phyloP scores from a whole-genome alignment of 202 grass and related monocot species.

The Panicum hallii region DNA sequence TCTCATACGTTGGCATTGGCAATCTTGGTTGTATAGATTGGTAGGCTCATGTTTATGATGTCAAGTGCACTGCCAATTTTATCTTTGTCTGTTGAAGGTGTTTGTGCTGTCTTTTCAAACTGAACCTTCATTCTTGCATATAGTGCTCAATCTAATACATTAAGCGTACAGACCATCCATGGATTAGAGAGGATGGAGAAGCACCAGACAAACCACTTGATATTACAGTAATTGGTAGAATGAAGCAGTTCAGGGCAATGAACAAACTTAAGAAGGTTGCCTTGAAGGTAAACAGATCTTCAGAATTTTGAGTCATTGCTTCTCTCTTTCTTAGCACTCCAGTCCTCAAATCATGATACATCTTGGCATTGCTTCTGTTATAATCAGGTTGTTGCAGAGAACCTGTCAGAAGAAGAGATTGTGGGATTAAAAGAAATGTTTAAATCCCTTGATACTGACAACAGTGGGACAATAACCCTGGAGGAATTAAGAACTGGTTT shows the following conservation, averaged over 20 bases:
- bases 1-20: background rate
- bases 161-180: conserved; percentile 70
- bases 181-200: conserved; percentile 96
- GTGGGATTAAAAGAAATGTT: conserved; percentile 91
- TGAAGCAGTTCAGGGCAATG: conserved; percentile 99
- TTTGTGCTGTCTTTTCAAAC: background rate
- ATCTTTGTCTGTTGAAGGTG: background rate
- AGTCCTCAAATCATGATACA: background rate
- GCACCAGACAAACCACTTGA: conserved; percentile 91
- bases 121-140: conserved; percentile 4
- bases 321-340: background rate
- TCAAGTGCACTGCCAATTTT: background rate
- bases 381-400: conserved; percentile 84
- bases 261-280: conserved; percentile 99
- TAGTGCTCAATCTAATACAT: conserved; percentile 45
- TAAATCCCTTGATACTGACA: conserved; percentile 91
- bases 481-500: conserved; percentile 89
- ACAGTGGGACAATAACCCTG: conserved; percentile 87
- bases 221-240: conserved; percentile 85
- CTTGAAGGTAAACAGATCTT: conserved; percentile 66
- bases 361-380: background rate
- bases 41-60: conserved; percentile 18
- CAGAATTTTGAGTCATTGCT: background rate
- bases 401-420: conserved; percentile 91
- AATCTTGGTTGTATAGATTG: background rate